Evolutionary conservation across 208 protist genomes (phyloP).

Genomic region (Acanthamoeba sp.): DNA sequence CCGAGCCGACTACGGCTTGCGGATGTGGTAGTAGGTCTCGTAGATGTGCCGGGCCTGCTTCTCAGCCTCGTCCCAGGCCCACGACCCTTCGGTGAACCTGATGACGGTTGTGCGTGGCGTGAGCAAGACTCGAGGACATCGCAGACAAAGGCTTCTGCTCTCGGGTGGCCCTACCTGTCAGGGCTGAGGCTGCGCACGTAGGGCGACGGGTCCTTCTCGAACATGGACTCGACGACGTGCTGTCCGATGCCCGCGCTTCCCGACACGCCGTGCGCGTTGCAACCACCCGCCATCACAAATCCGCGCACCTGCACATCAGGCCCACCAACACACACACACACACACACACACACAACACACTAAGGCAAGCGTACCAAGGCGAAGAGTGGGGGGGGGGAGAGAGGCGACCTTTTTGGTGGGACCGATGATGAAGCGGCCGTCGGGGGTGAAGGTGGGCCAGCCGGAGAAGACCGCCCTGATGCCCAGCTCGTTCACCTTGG

Average conservation of each 20-base stretch:
- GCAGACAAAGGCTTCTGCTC: not conserved
- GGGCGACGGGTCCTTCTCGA: constrained; percentile 19
- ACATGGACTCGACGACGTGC: constrained; percentile 71
- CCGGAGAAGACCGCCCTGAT: constrained; percentile 57
- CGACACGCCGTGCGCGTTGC: constrained; percentile 71
- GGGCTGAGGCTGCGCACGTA: constrained; percentile 46
- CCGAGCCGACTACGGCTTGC: not conserved
- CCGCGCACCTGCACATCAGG: constrained; percentile 36
- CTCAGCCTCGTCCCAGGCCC: constrained; percentile 40
- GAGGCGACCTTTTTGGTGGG: constrained; percentile 14
- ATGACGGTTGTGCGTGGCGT: not conserved
- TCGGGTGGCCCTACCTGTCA: not conserved
- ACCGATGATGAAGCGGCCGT: constrained; percentile 70
- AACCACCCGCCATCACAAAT: constrained; percentile 70
- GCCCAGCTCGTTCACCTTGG: constrained; percentile 27
- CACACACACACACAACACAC: not conserved
- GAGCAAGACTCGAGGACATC: not conserved
- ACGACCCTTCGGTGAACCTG: constrained; percentile 13
- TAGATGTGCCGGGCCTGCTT: constrained; percentile 58
- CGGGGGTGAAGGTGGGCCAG: constrained; percentile 71
- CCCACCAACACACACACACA: not conserved
- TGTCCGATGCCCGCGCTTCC: constrained; percentile 66
- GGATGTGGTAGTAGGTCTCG: constrained; percentile 74
- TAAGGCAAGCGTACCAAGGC: not conserved
- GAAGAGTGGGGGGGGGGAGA: not conserved